These are phyloP conservation scores for Chalciporus piperatoides DNA, from an alignment of 1,284 basidiomycete genomes.

Conservation along the genomic window DNA sequence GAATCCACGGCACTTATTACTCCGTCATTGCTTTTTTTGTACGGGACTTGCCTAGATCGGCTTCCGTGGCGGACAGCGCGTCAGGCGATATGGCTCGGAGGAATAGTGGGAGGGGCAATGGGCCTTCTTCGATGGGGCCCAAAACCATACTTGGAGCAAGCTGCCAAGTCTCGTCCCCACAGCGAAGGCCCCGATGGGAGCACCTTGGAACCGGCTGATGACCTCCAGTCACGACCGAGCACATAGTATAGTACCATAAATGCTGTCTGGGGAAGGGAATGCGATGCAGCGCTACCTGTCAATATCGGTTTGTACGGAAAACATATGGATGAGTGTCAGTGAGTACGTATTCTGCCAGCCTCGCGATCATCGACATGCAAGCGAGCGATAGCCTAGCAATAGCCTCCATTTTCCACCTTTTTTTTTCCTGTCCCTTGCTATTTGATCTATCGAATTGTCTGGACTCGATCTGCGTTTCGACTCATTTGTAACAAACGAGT, in stretches of 20 bases:
- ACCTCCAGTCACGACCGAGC: not conserved
- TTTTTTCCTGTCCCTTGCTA: not conserved
- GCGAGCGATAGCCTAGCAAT: not conserved
- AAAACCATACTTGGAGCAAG: slow-evolving; percentile 35
- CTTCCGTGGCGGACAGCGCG: slow-evolving; percentile 50
- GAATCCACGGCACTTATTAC: not conserved
- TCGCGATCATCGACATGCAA: slow-evolving; percentile 1
- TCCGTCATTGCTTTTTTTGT: slow-evolving; percentile 4
- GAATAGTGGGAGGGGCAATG: slow-evolving; percentile 51
- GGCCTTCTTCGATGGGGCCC: slow-evolving; percentile 45
- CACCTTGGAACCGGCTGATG: not conserved
- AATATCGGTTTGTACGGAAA: not conserved
- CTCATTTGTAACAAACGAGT: slow-evolving; percentile 6
- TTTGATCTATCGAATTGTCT: not conserved
- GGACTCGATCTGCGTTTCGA: not conserved
- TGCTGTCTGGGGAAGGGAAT: not conserved
- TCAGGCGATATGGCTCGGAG: slow-evolving; percentile 51
- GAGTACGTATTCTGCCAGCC: not conserved
- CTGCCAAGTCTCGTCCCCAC: slow-evolving; percentile 13
- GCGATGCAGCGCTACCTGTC: not conserved
- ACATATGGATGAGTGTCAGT: not conserved
- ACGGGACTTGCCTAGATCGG: slow-evolving; percentile 45
- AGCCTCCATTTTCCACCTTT: not conserved
- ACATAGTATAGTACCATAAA: not conserved
- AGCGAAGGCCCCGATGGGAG: not conserved